phyloP scores from a whole-genome alignment of 345 rosid species.

The Isatis tinctoria region DNA sequence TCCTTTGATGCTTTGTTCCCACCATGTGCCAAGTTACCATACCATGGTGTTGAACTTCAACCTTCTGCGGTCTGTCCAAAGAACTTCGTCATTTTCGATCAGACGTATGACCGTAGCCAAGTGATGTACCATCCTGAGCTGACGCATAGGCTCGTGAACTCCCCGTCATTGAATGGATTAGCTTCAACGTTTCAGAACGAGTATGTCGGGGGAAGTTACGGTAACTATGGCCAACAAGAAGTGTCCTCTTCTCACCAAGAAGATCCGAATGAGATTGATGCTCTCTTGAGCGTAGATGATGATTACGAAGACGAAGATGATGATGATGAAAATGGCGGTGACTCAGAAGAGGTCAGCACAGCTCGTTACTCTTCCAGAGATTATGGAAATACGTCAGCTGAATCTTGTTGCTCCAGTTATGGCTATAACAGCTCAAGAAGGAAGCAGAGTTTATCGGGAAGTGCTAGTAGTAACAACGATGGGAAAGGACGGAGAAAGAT shows the following conservation, averaged over 20 bases:
- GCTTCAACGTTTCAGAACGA: conserved; percentile 39
- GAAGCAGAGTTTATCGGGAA: conserved; percentile 38
- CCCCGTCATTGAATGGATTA: conserved; percentile 40
- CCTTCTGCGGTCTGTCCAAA: conserved; percentile 63
- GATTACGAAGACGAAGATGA: conserved; percentile 42
- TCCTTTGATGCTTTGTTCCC: conserved; percentile 51
- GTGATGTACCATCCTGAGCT: conserved; percentile 74
- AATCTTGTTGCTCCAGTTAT: conserved; percentile 52
- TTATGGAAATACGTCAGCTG: conserved; percentile 46
- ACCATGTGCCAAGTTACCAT: conserved; percentile 43
- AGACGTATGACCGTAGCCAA: conserved; percentile 58
- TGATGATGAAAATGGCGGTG: conserved; percentile 39
- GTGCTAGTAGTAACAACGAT: conserved; percentile 37
- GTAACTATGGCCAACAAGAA: background rate
- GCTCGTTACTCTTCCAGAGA: conserved; percentile 50
- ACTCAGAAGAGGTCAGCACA: conserved; percentile 73
- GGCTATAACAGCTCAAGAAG: conserved; percentile 37
- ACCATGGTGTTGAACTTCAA: conserved; percentile 64
- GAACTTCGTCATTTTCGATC: conserved; percentile 66
- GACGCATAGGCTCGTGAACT: conserved; percentile 47
- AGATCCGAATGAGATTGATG: conserved; percentile 87
- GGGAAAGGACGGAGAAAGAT: conserved; percentile 58
- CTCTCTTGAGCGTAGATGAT: conserved; percentile 62
- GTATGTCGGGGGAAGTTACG: conserved; percentile 21
- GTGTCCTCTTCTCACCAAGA: conserved; percentile 50